Evolutionary conservation across 73 alveolate genomes (phyloP).

Genomic region (Paramecium caudatum): DNA sequence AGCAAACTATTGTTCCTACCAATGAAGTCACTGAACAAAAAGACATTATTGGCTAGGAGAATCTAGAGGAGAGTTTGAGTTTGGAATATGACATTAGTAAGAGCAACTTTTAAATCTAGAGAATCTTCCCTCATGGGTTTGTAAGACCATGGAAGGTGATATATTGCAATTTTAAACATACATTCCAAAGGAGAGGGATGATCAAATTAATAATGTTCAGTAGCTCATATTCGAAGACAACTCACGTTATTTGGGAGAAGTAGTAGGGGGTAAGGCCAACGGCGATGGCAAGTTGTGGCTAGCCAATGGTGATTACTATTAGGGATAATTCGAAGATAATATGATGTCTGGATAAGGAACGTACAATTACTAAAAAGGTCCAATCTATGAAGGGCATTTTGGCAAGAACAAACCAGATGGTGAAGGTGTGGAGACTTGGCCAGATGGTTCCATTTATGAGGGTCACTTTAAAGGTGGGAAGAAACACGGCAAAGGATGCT

Average conservation of each 20-base stretch:
- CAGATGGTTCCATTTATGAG: constrained; percentile 82
- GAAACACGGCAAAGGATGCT: constrained; percentile 83
- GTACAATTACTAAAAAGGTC: constrained; percentile 81
- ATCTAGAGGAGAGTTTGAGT: too few species aligned
- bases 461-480: constrained; percentile 82
- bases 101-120: too few species aligned
- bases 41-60: too few species aligned
- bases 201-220: neutral
- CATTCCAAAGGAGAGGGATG: neutral
- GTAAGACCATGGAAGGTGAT: constrained; percentile 34
- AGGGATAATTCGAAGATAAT: constrained; percentile 82
- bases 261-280: constrained; percentile 82
- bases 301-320: constrained; percentile 82
- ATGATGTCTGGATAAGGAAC: constrained; percentile 84
- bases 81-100: too few species aligned
- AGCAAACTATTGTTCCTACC: too few species aligned
- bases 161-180: neutral
- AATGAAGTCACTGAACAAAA: too few species aligned
- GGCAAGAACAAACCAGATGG: constrained; percentile 70
- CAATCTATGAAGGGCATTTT: constrained; percentile 79
- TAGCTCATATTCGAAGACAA: constrained; percentile 73
- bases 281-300: constrained; percentile 86
- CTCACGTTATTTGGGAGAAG: constrained; percentile 83
- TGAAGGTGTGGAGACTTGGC: constrained; percentile 83
- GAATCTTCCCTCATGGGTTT: too few species aligned